phyloP scores from a whole-genome alignment of 1,284 basidiomycete genomes.

The Ceraceosorus guamensis region DNA sequence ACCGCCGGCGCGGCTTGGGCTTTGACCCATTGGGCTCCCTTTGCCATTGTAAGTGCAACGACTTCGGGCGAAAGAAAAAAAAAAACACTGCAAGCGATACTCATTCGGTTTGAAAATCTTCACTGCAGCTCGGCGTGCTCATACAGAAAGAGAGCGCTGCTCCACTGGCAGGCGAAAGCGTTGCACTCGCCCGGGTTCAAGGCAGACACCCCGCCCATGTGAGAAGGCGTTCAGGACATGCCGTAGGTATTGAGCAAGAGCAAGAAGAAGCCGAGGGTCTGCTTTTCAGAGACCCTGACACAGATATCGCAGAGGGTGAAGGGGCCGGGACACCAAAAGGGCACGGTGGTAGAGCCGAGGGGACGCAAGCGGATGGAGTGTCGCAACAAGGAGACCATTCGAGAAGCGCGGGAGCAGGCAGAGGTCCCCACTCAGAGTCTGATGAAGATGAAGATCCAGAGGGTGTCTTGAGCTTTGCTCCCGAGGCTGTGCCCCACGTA shows the following conservation, averaged over 20 bases:
- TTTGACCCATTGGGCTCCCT: neutral
- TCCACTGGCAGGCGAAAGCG: neutral
- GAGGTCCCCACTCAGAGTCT: no score
- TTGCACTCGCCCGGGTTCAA: no score
- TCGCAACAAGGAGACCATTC: no score
- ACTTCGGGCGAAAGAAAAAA: neutral
- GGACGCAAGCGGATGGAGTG: no score
- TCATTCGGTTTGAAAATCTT: neutral
- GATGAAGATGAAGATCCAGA: neutral
- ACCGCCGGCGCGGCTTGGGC: neutral
- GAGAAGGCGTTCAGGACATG: neutral
- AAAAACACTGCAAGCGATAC: neutral
- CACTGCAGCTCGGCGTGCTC: neutral
- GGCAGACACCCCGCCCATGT: no score
- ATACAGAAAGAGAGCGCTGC: neutral
- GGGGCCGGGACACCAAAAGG: neutral
- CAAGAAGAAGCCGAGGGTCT: no score
- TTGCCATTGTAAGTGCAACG: neutral
- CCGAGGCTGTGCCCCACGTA: neutral
- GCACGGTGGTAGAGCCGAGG: no score
- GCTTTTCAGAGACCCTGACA: no score
- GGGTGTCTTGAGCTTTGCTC: neutral
- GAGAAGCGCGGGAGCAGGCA: no score
- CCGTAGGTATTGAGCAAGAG: no score
- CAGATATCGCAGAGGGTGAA: neutral